Conservation (phyloP, 2,329 filamentous ascomycete genomes). For the Mollisiaceae sp. region DNA sequence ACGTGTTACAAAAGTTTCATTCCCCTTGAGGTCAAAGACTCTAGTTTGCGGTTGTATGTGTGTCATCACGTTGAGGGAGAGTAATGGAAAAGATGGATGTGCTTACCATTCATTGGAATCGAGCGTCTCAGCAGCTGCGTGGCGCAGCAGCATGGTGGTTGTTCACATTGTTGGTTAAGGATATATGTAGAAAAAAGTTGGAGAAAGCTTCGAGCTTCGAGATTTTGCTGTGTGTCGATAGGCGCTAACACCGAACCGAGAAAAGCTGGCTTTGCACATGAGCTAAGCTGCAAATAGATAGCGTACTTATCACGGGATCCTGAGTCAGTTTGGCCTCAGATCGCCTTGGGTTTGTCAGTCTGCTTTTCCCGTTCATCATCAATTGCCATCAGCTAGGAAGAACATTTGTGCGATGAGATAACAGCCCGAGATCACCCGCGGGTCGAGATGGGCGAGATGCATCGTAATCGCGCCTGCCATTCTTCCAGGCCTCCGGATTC, state of each 20-base stretch:
- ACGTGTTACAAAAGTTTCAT: constrained; percentile 92
- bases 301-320: background rate
- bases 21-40: constrained; percentile 89
- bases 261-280: no score
- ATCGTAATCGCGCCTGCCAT: background rate
- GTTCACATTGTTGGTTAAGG: constrained; percentile 31
- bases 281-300: background rate
- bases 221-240: constrained; percentile 46
- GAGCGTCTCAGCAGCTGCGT: constrained; percentile 21
- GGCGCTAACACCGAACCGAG: constrained; percentile 18
- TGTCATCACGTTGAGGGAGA: constrained; percentile 73
- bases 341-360: background rate
- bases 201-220: constrained; percentile 30
- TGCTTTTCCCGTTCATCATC: background rate
- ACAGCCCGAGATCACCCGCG: constrained; percentile 26
- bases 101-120: constrained; percentile 31
- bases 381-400: constrained; percentile 14
- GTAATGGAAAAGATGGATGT: constrained; percentile 28
- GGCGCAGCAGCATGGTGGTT: constrained; percentile 27
- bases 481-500: background rate
- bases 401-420: constrained; percentile 14
- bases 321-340: background rate
- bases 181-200: constrained; percentile 19
- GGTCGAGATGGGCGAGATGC: background rate
- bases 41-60: constrained; percentile 86